phyloP scores from a whole-genome alignment of 257 asterid species.

The Avicennia marina region DNA sequence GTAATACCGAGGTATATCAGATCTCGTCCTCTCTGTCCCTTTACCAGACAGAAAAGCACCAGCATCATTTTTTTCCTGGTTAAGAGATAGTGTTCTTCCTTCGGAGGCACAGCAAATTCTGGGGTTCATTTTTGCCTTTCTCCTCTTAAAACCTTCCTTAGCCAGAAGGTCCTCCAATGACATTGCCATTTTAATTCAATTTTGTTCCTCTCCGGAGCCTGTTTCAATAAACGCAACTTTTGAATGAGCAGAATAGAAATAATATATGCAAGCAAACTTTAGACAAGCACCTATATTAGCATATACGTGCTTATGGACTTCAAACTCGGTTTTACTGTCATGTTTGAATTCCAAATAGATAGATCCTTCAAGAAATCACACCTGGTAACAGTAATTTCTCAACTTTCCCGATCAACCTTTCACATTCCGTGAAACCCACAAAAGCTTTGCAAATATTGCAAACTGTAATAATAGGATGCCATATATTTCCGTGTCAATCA shows the following conservation, averaged over 20 bases:
- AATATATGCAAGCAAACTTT: no score
- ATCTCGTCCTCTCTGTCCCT: slow-evolving; percentile 43
- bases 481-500: not conserved
- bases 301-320: no score
- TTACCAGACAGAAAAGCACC: slow-evolving; percentile 32
- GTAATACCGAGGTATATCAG: slow-evolving; percentile 47
- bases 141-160: slow-evolving; percentile 61
- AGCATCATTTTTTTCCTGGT: slow-evolving; percentile 17
- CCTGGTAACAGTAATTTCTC: slow-evolving; percentile 1
- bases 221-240: no score
- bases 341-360: no score
- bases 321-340: no score
- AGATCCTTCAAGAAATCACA: not conserved
- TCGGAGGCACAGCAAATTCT: slow-evolving; percentile 41
- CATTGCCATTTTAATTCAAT: slow-evolving; percentile 42
- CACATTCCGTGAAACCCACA: slow-evolving; percentile 1
- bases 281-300: no score
- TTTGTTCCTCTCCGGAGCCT: slow-evolving; percentile 2
- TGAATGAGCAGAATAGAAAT: no score
- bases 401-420: not conserved
- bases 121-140: slow-evolving; percentile 39
- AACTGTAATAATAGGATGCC: not conserved
- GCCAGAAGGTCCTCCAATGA: slow-evolving; percentile 70
- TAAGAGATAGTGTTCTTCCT: slow-evolving; percentile 24
- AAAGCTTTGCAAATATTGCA: not conserved